phyloP scores from a whole-genome alignment of 306 rosid species.

The Prunus mume region DNA sequence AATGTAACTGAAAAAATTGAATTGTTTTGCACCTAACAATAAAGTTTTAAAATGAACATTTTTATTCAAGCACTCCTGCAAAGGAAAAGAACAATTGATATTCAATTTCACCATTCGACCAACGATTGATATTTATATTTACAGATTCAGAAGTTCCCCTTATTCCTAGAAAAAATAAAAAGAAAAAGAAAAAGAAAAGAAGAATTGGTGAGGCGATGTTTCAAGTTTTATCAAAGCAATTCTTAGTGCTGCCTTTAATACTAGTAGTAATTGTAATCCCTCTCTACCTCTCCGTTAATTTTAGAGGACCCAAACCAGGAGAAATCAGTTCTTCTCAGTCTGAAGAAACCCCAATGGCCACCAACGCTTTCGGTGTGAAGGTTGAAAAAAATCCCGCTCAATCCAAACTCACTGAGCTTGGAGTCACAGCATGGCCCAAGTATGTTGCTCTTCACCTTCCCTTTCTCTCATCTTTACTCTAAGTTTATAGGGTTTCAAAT shows the following conservation, averaged over 20 bases:
- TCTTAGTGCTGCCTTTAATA: neutral
- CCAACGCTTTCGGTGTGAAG: conserved; percentile 14
- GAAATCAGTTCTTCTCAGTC: neutral
- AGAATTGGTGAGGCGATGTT: neutral
- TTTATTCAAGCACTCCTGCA: too few relatives aligned
- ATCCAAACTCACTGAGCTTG: conserved; percentile 9
- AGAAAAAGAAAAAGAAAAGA: neutral
- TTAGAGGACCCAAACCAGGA: neutral
- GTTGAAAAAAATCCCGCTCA: conserved; percentile 15
- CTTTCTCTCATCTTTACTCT: neutral
- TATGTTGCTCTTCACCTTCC: neutral
- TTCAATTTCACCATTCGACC: too few relatives aligned
- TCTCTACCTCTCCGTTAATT: neutral
- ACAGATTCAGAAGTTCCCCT: neutral
- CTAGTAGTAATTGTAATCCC: neutral
- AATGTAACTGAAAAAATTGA: too few relatives aligned
- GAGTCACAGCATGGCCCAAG: conserved; percentile 16
- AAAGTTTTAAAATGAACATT: too few relatives aligned
- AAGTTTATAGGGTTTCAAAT: neutral
- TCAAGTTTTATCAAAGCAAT: neutral
- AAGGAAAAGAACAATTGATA: too few relatives aligned
- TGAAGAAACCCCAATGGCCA: conserved; percentile 3
- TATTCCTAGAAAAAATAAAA: neutral
- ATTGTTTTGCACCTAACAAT: too few relatives aligned
- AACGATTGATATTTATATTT: too few relatives aligned